Base-by-base conservation (phyloP, 1,284 basidiomycete genomes). In the Cutaneotrichosporon sp. region DNA sequence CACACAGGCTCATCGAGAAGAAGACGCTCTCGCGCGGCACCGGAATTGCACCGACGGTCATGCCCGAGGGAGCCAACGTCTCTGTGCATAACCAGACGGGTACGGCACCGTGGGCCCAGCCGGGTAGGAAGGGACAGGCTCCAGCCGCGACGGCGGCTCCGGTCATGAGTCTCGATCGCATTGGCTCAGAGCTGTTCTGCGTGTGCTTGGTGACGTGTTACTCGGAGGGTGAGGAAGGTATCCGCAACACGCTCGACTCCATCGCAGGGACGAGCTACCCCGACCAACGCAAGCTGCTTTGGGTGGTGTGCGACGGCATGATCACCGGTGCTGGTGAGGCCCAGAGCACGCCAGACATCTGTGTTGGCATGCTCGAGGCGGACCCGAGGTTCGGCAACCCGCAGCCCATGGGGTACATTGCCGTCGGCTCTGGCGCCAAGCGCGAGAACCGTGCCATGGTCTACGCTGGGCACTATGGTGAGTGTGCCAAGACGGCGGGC, bases 381-480 rank as follows among this genome's bases (percentile, higher is more conserved):
- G 97, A 99, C 79, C 89, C 91, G 22, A 86, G 96, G 7, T 99
- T 99, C 75, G 95, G 96, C 31, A 95, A 97, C 74, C 96, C 97
- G 0, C 88, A 88, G 65, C 93, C 97, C 8, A 97, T 99, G 96
- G 89, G 86, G 65, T 99, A 98, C 77, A 82, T 87, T 67, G 91
- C 96, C 1, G 92, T 99, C 30, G 96, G 92, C 0, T 86, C 88
- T 31, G 97, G 97, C 5, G 79, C 86, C 18, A 97, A 98, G 83
- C 85, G 86, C 65, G 89, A 94, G 78, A 99, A 99, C 76, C 86
- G 93, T 69, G 96, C 96, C 9, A 92, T 97, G 90, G 91, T 99
- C 26, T 99, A 99, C 83, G 97, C 97, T 56, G 97, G 97, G 21
- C 95, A 99, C 84, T 99, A 99, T 81, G 91, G 92, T 94, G 77